Percentiles rank a stretch among this genome's conserved stretches.
Conservation (phyloP, 1,284 basidiomycete genomes). For the Stereum hirsutum region DNA sequence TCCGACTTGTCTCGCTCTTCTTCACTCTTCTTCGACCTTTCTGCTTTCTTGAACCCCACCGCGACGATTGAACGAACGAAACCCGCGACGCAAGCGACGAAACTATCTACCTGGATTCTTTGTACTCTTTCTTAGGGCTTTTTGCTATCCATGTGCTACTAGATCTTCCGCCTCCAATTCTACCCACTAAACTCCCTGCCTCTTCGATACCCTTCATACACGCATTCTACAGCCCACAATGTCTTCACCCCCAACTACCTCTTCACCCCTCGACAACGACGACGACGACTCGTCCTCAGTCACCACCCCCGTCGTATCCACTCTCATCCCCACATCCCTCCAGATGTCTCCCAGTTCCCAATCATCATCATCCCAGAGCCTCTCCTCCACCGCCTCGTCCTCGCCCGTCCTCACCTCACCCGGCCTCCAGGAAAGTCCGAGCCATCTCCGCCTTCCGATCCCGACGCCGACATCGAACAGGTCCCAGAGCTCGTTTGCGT, state of each 20-base stretch:
- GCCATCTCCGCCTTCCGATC: slow-evolving; percentile 34
- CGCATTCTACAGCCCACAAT: slow-evolving; percentile 5
- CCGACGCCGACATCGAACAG: slow-evolving; percentile 30
- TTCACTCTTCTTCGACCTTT: too few relatives aligned
- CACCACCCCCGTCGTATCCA: slow-evolving; percentile 11
- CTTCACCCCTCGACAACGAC: slow-evolving; percentile 5
- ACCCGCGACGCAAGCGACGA: too few relatives aligned
- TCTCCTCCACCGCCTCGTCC: slow-evolving; percentile 1
- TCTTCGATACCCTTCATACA: slow-evolving; percentile 1
- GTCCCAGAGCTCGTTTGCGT: slow-evolving; percentile 33
- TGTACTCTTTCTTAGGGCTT: slow-evolving; percentile 1
- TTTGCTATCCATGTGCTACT: slow-evolving; percentile 14
- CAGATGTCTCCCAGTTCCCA: slow-evolving; percentile 1
- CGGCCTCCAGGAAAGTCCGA: slow-evolving; percentile 7
- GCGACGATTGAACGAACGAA: too few relatives aligned
- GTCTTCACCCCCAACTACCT: slow-evolving; percentile 7
- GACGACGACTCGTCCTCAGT: slow-evolving; percentile 10
- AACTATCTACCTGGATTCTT: too few relatives aligned
- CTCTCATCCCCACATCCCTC: neutral
- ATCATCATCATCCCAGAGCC: neutral
- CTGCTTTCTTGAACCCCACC: too few relatives aligned
- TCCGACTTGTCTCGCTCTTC: too few relatives aligned
- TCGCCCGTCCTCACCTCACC: slow-evolving; percentile 10
- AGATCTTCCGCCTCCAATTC: slow-evolving; percentile 7
- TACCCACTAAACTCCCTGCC: slow-evolving; percentile 2